Conservation (phyloP, 2,329 filamentous ascomycete genomes). For the Colletotrichum musicola region DNA sequence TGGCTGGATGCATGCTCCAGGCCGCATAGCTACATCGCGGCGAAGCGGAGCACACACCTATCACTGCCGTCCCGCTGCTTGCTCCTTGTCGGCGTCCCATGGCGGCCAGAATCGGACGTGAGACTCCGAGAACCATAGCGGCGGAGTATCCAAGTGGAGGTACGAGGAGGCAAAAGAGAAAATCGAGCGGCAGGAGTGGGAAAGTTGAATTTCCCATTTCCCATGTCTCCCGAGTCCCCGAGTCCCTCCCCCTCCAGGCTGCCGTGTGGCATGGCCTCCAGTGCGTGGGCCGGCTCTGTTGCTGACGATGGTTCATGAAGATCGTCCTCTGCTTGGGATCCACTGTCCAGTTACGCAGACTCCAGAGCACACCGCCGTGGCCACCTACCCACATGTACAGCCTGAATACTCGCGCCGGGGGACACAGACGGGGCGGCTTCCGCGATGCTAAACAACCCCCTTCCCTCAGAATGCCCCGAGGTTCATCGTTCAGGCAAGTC, state of each 20-base stretch:
- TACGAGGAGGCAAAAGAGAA: conserved; percentile 5
- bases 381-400: neutral
- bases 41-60: conserved; percentile 14
- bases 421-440: conserved; percentile 20
- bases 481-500: conserved; percentile 17
- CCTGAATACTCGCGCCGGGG: conserved; percentile 5
- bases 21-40: conserved; percentile 12
- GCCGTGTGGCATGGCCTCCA: neutral
- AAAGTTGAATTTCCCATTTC: conserved; percentile 29
- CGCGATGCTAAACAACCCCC: neutral
- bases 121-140: conserved; percentile 23
- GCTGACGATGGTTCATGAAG: conserved; percentile 27
- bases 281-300: conserved; percentile 21
- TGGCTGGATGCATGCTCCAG: conserved; percentile 16
- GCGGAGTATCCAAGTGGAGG: conserved; percentile 33
- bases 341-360: conserved; percentile 14
- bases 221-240: neutral
- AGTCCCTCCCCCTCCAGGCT: neutral
- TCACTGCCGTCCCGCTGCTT: conserved; percentile 24
- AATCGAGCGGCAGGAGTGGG: conserved; percentile 16
- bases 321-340: conserved; percentile 27
- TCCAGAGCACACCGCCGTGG: neutral
- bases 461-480: neutral
- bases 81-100: conserved; percentile 15
- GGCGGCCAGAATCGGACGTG: conserved; percentile 23